These are phyloP conservation scores for Encephalitozoon hellem DNA, from an alignment of 371 early-diverging fungal species.

Conservation along the genomic window DNA sequence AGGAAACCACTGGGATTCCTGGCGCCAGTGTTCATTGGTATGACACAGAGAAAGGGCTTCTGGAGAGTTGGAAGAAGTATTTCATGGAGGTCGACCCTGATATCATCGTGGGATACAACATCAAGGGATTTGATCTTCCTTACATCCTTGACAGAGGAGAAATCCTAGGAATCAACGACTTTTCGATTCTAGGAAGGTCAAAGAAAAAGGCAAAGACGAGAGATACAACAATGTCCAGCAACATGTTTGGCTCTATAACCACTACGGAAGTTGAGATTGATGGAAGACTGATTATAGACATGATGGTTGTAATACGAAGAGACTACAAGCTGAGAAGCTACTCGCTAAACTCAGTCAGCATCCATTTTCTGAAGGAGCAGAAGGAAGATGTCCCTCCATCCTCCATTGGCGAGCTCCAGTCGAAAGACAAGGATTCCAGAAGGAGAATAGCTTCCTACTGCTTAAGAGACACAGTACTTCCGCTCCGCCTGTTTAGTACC, in stretches of 20 bases:
- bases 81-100: constrained; percentile 76
- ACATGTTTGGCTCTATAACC: constrained; percentile 81
- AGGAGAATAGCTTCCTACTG: constrained; percentile 94
- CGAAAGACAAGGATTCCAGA: constrained; percentile 84
- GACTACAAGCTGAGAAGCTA: constrained; percentile 93
- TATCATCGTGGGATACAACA: constrained; percentile 95
- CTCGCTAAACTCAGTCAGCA: constrained; percentile 87
- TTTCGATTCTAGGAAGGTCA: constrained; percentile 73
- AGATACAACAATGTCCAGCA: constrained; percentile 75
- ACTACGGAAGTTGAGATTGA: constrained; percentile 75
- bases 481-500: constrained; percentile 83
- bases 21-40: constrained; percentile 77
- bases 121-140: constrained; percentile 90
- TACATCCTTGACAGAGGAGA: constrained; percentile 85
- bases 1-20: constrained; percentile 75
- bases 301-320: constrained; percentile 84
- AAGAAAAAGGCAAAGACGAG: constrained; percentile 66
- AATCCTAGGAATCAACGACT: constrained; percentile 65
- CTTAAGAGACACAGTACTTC: constrained; percentile 91
- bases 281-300: constrained; percentile 86
- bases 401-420: constrained; percentile 86
- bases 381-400: constrained; percentile 98
- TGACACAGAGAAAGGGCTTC: constrained; percentile 72
- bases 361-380: constrained; percentile 90
- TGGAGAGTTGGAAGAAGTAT: constrained; percentile 68